These are phyloP conservation scores for Cladosporium sp. DNA, from an alignment of 2,329 filamentous ascomycete genomes.

Conservation along the genomic window DNA sequence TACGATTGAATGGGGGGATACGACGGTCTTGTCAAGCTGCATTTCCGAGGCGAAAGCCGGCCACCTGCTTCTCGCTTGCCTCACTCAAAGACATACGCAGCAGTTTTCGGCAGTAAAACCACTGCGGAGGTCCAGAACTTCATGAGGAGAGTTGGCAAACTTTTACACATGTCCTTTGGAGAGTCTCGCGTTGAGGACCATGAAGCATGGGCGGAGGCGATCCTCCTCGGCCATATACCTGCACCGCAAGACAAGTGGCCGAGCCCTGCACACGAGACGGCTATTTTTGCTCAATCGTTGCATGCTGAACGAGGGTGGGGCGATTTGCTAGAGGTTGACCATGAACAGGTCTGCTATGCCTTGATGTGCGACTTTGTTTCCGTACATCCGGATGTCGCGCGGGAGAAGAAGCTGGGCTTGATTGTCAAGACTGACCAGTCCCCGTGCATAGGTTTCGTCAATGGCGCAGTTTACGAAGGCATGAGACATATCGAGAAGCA, in stretches of 20 bases:
- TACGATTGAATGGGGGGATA: no score
- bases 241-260: neutral
- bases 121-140: neutral
- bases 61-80: neutral
- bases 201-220: neutral
- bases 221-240: neutral
- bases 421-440: neutral
- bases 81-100: neutral
- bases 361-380: neutral
- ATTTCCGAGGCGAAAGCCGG: neutral
- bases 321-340: neutral
- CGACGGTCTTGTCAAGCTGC: neutral
- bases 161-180: neutral
- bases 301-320: neutral
- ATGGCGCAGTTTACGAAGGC: neutral
- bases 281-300: neutral
- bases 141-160: neutral
- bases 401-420: neutral
- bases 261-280: neutral
- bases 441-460: neutral
- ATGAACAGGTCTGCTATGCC: neutral
- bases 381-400: constrained; percentile 1
- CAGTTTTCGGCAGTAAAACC: neutral
- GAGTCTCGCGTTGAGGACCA: neutral
- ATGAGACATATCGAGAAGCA: no score